Percentiles rank a stretch among this genome's conserved stretches.
These are phyloP conservation scores for Debaryomyces sp. DNA, from an alignment of 1,139 yeast species.

Conservation along the genomic window DNA sequence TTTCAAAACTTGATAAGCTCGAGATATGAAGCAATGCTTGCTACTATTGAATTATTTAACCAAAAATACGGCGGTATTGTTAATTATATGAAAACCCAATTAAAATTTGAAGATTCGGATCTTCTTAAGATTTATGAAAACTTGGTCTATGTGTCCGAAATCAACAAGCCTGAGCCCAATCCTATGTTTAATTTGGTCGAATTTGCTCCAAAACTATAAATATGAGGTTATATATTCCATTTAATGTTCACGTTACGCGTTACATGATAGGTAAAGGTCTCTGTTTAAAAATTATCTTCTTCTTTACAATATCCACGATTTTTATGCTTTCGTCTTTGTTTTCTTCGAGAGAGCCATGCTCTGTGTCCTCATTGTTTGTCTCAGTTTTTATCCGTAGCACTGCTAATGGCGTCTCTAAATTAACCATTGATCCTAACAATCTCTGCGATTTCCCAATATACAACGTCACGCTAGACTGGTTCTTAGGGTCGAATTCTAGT, in stretches of 20 bases:
- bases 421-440: slow-evolving; percentile 57
- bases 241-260: slow-evolving; percentile 8
- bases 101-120: slow-evolving; percentile 54
- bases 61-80: slow-evolving; percentile 61
- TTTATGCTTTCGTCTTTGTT: slow-evolving; percentile 29
- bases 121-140: slow-evolving; percentile 50
- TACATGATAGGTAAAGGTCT: slow-evolving; percentile 79
- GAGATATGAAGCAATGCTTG: slow-evolving; percentile 72
- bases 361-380: slow-evolving; percentile 17
- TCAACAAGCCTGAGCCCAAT: background rate
- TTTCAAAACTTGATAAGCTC: slow-evolving; percentile 63
- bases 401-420: slow-evolving; percentile 63
- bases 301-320: slow-evolving; percentile 59
- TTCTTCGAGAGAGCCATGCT: slow-evolving; percentile 13
- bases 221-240: background rate
- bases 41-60: slow-evolving; percentile 55
- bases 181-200: slow-evolving; percentile 4
- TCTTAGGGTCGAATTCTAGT: slow-evolving; percentile 51
- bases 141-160: slow-evolving; percentile 26
- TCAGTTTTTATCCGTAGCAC: slow-evolving; percentile 48
- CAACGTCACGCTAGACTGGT: slow-evolving; percentile 51
- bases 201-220: slow-evolving; percentile 10
- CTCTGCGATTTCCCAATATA: slow-evolving; percentile 70
- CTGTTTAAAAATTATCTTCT: slow-evolving; percentile 60
- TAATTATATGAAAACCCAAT: slow-evolving; percentile 46